These are phyloP conservation scores for Saccharomycopsis vini DNA, from an alignment of 805 yeast genomes.

Conservation along the genomic window DNA sequence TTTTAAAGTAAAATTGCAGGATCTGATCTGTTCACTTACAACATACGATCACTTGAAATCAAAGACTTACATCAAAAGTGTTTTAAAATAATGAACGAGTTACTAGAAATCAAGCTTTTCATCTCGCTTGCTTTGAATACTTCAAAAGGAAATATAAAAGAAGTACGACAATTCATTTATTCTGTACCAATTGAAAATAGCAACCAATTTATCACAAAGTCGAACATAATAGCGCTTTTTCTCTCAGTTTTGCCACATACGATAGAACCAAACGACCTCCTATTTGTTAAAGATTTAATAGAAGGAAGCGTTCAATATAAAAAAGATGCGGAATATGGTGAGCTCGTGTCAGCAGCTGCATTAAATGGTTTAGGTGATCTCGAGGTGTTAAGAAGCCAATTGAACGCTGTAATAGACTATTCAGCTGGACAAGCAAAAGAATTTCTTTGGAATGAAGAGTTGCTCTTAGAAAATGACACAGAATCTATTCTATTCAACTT, in stretches of 20 bases:
- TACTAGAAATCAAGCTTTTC: conserved; percentile 10
- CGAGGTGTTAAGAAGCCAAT: conserved; percentile 4
- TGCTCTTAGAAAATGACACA: not conserved
- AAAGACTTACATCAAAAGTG: too few species aligned
- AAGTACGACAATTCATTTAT: not conserved
- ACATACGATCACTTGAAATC: too few species aligned
- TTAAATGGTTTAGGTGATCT: not conserved
- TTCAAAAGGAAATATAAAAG: conserved; percentile 10
- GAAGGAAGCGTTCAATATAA: not conserved
- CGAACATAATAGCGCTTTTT: conserved; percentile 10
- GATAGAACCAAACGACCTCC: conserved; percentile 8
- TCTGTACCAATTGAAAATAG: not conserved
- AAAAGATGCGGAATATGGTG: not conserved
- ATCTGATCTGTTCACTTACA: too few species aligned
- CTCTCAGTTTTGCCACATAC: conserved; percentile 14
- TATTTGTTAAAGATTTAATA: conserved; percentile 9
- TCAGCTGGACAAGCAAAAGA: conserved; percentile 1
- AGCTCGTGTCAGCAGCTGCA: not conserved
- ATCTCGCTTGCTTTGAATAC: conserved; percentile 7
- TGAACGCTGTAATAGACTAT: not conserved
- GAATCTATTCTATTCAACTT: conserved; percentile 8
- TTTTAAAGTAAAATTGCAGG: too few species aligned
- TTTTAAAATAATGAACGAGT: too few species aligned
- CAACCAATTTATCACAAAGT: not conserved
- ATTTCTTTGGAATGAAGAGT: conserved; percentile 3